Conservation (phyloP, 2,329 filamentous ascomycete species). For the Reticulascus tulasneorum region DNA sequence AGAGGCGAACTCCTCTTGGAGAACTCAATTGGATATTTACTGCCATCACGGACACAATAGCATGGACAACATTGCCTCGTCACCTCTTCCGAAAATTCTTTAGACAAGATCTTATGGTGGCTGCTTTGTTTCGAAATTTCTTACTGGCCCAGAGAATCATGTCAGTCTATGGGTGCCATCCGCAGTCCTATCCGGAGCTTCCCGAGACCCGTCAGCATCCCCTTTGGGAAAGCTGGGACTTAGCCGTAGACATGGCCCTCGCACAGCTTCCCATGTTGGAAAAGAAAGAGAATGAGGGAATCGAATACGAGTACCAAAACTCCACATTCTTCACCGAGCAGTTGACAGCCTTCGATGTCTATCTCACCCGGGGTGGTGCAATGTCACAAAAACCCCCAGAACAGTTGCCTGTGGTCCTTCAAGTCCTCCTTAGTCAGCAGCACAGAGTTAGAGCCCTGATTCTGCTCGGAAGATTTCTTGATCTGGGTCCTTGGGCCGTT, state of each 20-base stretch:
- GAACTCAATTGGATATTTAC: conserved; percentile 99
- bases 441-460: conserved; percentile 89
- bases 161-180: conserved; percentile 93
- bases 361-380: conserved; percentile 75
- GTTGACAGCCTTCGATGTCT: conserved; percentile 94
- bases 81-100: conserved; percentile 96
- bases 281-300: conserved; percentile 67
- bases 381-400: conserved; percentile 85
- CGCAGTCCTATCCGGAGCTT: conserved; percentile 85
- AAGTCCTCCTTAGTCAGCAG: conserved; percentile 92
- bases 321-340: conserved; percentile 97
- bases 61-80: conserved; percentile 91
- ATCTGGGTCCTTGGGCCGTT: conserved; percentile 97
- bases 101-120: conserved; percentile 97
- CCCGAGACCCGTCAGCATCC: conserved; percentile 93
- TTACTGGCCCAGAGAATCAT: conserved; percentile 92
- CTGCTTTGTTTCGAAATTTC: conserved; percentile 93
- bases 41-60: conserved; percentile 96
- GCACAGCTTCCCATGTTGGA: conserved; percentile 85
- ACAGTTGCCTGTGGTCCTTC: conserved; percentile 91
- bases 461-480: conserved; percentile 85
- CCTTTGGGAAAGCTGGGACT: conserved; percentile 95
- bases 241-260: conserved; percentile 92
- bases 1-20: conserved; percentile 86
- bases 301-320: conserved; percentile 87